Evolutionary conservation across 495 filamentous ascomycete genomes (phyloP), one percentile per base, ranked within the genome.

Genomic region (Tirmania nivea): DNA sequence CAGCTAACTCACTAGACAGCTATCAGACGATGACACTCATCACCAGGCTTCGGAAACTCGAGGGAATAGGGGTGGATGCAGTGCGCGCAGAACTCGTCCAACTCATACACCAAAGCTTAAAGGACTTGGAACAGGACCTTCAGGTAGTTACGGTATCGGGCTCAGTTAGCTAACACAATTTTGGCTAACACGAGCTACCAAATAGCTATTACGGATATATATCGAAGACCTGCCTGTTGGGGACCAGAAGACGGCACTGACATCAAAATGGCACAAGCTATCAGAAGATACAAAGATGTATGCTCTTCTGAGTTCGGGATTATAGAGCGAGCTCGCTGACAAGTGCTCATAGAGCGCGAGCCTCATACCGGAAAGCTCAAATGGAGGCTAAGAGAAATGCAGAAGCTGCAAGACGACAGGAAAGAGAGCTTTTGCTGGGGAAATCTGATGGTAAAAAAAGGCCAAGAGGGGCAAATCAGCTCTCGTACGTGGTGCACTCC

Each of bases 91-190:
- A 94, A 63, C 75, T 97, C 9, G 76, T 77, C 50, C 67, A 76
- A 20, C 85, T 90, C 63, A 94, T 95, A 54, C 85, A 85, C 60
- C 76, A 84, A 58, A 72, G 74, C 52, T 69, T 97, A 49, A 83
- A 85, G 60, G 84, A 90, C 53, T 77, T 84, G 49, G 86, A 95
- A 64, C 79, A 87, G 35, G 84, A 94, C 54, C 73, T 94, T 49
- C 89, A 94, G 63, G 65, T 90, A 11, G 59, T 96, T 52, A 73
- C 73, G 21, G 83, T 86, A 56, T 86, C 94, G 52, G 77, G 87
- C 47, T 76, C 53, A 84, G 83, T 57, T 64, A 86, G 51, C 71
- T 70, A 21, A 50, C 49, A n/a, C 31, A 19, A 60, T 25, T 71
- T 66, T 34, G 65, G 65, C 1, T 51, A 31, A 31, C 25, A 31